Conservation (phyloP, 2,329 filamentous ascomycete genomes). For the Chlorencoelia australis region DNA sequence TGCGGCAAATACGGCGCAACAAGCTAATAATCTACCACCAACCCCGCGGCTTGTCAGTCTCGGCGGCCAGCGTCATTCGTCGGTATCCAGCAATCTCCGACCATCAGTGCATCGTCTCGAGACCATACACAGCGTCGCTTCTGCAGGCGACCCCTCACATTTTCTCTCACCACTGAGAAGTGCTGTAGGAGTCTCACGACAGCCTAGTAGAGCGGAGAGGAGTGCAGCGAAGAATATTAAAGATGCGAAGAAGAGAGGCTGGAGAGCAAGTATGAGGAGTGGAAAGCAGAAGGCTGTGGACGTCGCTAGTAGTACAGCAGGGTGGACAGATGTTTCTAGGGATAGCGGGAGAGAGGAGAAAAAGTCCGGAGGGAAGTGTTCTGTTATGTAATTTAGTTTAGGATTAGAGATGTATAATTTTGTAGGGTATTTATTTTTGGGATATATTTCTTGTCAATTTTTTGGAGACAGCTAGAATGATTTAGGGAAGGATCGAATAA, state of each 20-base stretch:
- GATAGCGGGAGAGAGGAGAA: constrained; percentile 23
- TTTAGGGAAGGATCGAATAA: too few relatives aligned
- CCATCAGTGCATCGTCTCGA: constrained; percentile 45
- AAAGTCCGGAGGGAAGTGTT: constrained; percentile 37
- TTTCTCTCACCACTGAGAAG: constrained; percentile 14
- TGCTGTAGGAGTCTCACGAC: constrained; percentile 14
- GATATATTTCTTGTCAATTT: too few relatives aligned
- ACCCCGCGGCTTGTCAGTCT: constrained; percentile 1
- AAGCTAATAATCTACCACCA: constrained; percentile 3
- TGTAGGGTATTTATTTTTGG: too few relatives aligned
- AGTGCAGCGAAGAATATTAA: constrained; percentile 53
- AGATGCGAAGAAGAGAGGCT: constrained; percentile 48
- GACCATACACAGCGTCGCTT: constrained; percentile 38
- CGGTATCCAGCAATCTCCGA: constrained; percentile 21
- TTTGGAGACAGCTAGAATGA: too few relatives aligned
- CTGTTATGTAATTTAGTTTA: constrained; percentile 46
- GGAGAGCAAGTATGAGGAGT: constrained; percentile 30
- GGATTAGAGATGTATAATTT: too few relatives aligned
- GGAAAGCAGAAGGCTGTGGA: constrained; percentile 35
- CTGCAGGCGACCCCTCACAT: constrained; percentile 17
- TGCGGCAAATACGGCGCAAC: neutral
- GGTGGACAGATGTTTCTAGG: constrained; percentile 41
- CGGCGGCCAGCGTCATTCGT: constrained; percentile 7
- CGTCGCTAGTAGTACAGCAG: constrained; percentile 34
- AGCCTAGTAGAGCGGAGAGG: constrained; percentile 45